Conservation (phyloP, 2,329 filamentous ascomycete genomes). For the Chaetomium sp. region DNA sequence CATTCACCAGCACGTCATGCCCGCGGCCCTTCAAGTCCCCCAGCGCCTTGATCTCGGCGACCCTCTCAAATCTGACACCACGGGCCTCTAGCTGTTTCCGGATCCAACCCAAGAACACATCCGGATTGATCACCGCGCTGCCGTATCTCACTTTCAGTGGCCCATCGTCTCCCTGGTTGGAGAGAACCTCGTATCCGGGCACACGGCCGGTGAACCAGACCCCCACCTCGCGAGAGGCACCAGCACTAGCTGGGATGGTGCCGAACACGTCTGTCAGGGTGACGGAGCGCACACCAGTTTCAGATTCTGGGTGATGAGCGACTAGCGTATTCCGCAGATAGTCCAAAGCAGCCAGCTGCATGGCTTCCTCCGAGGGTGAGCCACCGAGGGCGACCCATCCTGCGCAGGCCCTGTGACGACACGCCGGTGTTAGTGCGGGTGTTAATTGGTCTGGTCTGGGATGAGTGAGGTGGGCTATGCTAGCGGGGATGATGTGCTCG, state of each 20-base stretch:
- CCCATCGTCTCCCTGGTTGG: background rate
- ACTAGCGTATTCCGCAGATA: slow-evolving; percentile 12
- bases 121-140: slow-evolving; percentile 15
- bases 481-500: too few relatives aligned
- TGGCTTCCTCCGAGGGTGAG: slow-evolving; percentile 20
- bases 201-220: slow-evolving; percentile 11
- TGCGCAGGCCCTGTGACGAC: slow-evolving; percentile 24
- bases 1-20: slow-evolving; percentile 15
- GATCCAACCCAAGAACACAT: slow-evolving; percentile 16
- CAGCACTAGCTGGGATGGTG: background rate
- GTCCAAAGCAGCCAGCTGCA: slow-evolving; percentile 24
- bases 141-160: slow-evolving; percentile 8
- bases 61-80: slow-evolving; percentile 11
- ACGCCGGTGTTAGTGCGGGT: background rate
- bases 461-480: too few relatives aligned
- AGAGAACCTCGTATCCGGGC: background rate
- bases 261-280: slow-evolving; percentile 15
- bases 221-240: background rate
- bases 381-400: slow-evolving; percentile 25
- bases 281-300: slow-evolving; percentile 13
- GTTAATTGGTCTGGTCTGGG: background rate
- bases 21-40: slow-evolving; percentile 6
- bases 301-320: slow-evolving; percentile 11
- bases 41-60: slow-evolving; percentile 6
- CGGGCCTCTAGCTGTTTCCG: background rate